Percentiles rank a stretch among this genome's conserved stretches.
Conservation (phyloP, 345 rosid genomes). For the Laguncularia racemosa region DNA sequence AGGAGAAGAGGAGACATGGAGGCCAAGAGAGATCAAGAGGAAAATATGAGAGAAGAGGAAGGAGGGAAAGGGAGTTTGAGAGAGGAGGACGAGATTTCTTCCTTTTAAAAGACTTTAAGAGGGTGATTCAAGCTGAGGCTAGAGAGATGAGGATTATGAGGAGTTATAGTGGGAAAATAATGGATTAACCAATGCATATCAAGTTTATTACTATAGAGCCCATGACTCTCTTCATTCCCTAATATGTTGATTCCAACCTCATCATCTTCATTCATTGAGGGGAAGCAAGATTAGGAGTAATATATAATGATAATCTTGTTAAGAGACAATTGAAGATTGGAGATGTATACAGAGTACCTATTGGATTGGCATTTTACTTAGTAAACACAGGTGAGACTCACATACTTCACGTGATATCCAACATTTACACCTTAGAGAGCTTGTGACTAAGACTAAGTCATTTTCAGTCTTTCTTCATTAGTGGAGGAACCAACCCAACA, state of each 20-base stretch:
- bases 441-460: conserved; percentile 33
- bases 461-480: conserved; percentile 36
- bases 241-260: conserved; percentile 66
- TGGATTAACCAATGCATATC: conserved; percentile 55
- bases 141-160: conserved; percentile 59
- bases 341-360: conserved; percentile 54
- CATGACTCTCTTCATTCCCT: conserved; percentile 63
- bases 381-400: conserved; percentile 51
- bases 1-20: too few relatives aligned
- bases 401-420: conserved; percentile 59
- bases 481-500: too few relatives aligned
- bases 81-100: conserved; percentile 25
- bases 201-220: conserved; percentile 93
- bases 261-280: conserved; percentile 74
- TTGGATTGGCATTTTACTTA: conserved; percentile 81
- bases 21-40: background rate
- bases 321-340: conserved; percentile 49
- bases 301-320: conserved; percentile 43
- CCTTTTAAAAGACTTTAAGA: conserved; percentile 44
- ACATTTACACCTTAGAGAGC: conserved; percentile 57
- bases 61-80: conserved; percentile 2
- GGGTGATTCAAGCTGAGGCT: conserved; percentile 63
- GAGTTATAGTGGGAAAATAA: conserved; percentile 31
- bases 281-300: conserved; percentile 67
- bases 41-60: conserved; percentile 3